Percentiles rank a stretch among this genome's conserved stretches.
These are phyloP conservation scores for Zizania palustris DNA, from an alignment of 202 grass and related monocot species.

Conservation along the genomic window DNA sequence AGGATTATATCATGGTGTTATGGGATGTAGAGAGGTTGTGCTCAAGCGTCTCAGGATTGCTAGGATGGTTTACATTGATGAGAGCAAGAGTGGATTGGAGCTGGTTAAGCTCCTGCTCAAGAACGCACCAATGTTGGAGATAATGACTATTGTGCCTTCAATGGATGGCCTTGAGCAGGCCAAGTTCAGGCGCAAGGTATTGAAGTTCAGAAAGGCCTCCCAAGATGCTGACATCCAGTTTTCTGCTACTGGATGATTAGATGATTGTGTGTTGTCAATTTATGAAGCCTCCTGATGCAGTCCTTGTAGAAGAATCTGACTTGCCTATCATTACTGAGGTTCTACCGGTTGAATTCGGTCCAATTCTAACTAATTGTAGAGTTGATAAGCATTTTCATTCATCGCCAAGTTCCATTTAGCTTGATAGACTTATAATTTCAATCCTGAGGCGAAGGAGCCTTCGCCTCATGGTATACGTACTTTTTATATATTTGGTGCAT, in stretches of 20 bases:
- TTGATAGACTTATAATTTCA: conserved; percentile 12
- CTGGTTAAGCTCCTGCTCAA: conserved; percentile 48
- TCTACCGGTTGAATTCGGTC: conserved; percentile 2
- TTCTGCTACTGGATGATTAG: conserved; percentile 32
- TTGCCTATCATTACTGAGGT: background rate
- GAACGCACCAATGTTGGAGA: conserved; percentile 29
- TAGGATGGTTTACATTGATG: conserved; percentile 43
- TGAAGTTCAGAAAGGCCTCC: conserved; percentile 48
- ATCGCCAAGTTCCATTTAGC: conserved; percentile 15
- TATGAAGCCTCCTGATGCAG: background rate
- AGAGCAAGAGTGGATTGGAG: conserved; percentile 37
- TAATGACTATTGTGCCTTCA: conserved; percentile 40
- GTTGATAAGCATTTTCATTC: conserved; percentile 9
- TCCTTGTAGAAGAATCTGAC: conserved; percentile 9
- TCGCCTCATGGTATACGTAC: background rate
- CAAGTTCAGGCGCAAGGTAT: conserved; percentile 57
- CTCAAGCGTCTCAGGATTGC: conserved; percentile 42
- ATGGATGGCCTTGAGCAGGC: conserved; percentile 58
- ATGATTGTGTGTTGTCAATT: conserved; percentile 9
- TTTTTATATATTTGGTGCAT: background rate
- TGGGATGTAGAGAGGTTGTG: conserved; percentile 10
- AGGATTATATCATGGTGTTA: conserved; percentile 5
- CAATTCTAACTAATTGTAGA: conserved; percentile 3
- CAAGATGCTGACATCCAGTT: conserved; percentile 45
- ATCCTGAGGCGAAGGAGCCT: conserved; percentile 10